phyloP scores from a whole-genome alignment of 1,284 basidiomycete genomes.

The Cutaneotrichosporon spelunceum region DNA sequence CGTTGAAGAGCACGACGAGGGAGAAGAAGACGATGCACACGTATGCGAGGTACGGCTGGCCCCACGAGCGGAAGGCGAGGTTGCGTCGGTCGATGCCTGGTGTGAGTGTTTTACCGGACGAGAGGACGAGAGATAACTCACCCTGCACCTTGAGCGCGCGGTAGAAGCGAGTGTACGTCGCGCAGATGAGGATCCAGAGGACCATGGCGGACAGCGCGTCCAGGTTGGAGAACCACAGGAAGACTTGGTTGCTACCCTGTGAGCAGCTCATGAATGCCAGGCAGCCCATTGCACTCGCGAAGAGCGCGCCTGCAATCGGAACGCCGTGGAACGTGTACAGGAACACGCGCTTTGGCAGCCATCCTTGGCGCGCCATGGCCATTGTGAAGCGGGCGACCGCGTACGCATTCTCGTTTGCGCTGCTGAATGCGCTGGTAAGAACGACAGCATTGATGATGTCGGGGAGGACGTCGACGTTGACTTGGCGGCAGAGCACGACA shows the following conservation, averaged over 20 bases:
- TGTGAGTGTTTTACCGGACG: background rate
- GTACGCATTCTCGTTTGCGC: constrained; percentile 31
- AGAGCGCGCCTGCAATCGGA: constrained; percentile 61
- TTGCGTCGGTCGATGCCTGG: constrained; percentile 54
- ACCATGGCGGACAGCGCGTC: constrained; percentile 53
- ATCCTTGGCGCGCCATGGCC: constrained; percentile 55
- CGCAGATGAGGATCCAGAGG: constrained; percentile 73
- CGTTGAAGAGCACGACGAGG: constrained; percentile 20
- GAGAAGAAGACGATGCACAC: constrained; percentile 19
- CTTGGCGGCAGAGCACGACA: constrained; percentile 64
- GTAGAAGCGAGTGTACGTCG: constrained; percentile 74
- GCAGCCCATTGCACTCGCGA: constrained; percentile 62
- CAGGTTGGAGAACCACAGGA: constrained; percentile 70
- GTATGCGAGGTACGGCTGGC: constrained; percentile 46
- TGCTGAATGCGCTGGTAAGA: constrained; percentile 50
- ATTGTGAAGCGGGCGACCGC: constrained; percentile 50
- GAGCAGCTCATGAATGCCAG: constrained; percentile 58
- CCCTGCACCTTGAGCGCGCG: constrained; percentile 66
- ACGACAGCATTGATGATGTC: constrained; percentile 67
- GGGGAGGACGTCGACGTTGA: constrained; percentile 71
- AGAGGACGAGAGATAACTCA: constrained; percentile 1
- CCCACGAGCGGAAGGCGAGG: constrained; percentile 62
- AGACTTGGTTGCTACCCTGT: constrained; percentile 61
- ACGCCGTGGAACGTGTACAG: constrained; percentile 62
- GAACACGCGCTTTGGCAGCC: constrained; percentile 60